phyloP scores from a whole-genome alignment of 192 early-diverging fungal genomes.

The Funneliformis mosseae region DNA sequence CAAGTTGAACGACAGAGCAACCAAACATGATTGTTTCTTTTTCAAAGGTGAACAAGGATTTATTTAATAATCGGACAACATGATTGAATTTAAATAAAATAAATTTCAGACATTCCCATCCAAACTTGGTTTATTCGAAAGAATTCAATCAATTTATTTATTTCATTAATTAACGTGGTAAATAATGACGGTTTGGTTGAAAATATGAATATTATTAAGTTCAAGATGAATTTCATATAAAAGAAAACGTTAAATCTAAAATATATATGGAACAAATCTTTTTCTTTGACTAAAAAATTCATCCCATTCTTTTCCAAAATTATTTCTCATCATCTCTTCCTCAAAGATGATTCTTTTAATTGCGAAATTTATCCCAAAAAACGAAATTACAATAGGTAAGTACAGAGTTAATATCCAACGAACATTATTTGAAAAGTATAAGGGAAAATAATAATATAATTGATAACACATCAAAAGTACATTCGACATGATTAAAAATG shows the following conservation, averaged over 20 bases:
- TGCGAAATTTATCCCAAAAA: neutral
- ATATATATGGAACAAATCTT: slow-evolving; percentile 14
- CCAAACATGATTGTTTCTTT: no score
- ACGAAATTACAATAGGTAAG: neutral
- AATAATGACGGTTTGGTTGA: no score
- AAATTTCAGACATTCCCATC: no score
- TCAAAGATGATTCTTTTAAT: neutral
- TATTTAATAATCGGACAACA: no score
- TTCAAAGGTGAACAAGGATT: no score
- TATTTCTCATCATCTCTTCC: neutral
- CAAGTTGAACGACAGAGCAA: no score
- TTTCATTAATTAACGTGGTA: no score
- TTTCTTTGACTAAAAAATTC: neutral
- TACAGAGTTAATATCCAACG: neutral
- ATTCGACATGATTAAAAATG: neutral
- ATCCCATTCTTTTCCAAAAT: slow-evolving; percentile 21
- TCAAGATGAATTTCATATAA: no score
- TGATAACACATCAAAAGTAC: neutral
- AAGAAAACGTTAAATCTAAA: neutral
- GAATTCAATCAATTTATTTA: no score
- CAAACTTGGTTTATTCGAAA: no score
- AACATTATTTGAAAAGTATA: neutral
- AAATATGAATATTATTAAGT: no score
- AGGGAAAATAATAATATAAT: neutral
- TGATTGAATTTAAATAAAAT: no score